Evolutionary conservation across 2,329 filamentous ascomycete genomes (phyloP), one percentile per base, ranked within the genome.

Genomic region (Ambrosiella beaveri): DNA sequence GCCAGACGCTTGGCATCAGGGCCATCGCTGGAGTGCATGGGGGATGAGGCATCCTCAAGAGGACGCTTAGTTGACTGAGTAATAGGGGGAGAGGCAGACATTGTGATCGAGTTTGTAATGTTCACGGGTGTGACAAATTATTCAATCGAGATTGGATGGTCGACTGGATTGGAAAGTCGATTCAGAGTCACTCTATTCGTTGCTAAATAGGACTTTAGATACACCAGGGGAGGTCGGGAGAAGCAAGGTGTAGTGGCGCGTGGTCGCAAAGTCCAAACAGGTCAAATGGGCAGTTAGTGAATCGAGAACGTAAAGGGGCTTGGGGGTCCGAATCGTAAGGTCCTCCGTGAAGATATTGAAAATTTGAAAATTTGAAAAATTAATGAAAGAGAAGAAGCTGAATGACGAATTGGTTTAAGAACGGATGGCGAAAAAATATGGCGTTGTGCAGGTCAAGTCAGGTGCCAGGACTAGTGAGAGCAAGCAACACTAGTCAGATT

Each of bases 41-140:
- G 93, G 8, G 93, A 98, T 15, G 93, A 97, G 68, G 97, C 93
- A 76, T 98, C 93, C 76, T 98, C 93, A 63, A 98, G 82, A 62
- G 93, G 93, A 67, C 93, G 89, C 80, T 98, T 98, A 62, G 80
- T 75, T 65, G 81, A 84, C 68, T 87, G 81, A 60, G 82, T 85
- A 55, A 81, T 80, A 62, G 76, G 75, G 62, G 76, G 72, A 63
- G 80, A 88, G 63, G 84, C 79, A 73, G 86, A 89, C 86, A 90
- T 90, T 65, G 15, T 56, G 45, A 35, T 56, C 6, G 19, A 37
- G 50, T 47, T 45, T 56, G 19, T 35, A 41, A 36, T 55, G 37
- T 19, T 17, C 45, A 45, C 40, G n/a, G 36, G 12, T 45, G 12
- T 56, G 37, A 47, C 9, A 51, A 35, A 36, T 51, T 51, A 9